Evolutionary conservation across 2,329 filamentous ascomycete genomes (phyloP).

Genomic region (Byssochlamys sp.): DNA sequence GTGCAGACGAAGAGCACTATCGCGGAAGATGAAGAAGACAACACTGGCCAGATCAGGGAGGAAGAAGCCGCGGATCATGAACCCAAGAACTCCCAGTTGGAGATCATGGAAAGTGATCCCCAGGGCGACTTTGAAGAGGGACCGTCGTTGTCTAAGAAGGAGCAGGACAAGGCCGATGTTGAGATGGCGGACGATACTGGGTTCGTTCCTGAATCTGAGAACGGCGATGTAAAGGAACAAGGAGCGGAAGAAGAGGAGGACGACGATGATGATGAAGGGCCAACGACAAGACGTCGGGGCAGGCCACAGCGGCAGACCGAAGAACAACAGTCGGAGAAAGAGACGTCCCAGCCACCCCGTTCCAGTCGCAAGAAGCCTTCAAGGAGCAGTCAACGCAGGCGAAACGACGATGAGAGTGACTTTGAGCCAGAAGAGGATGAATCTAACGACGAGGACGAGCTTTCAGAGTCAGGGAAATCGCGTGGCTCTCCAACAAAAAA

Average conservation of each 20-base stretch:
- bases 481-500: slow-evolving; percentile 35
- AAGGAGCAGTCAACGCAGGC: slow-evolving; percentile 37
- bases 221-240: slow-evolving; percentile 24
- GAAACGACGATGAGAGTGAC: slow-evolving; percentile 50
- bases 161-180: slow-evolving; percentile 20
- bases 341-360: slow-evolving; percentile 23
- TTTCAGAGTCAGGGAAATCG: slow-evolving; percentile 43
- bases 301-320: slow-evolving; percentile 15
- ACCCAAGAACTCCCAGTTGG: slow-evolving; percentile 32
- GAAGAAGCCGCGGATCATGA: slow-evolving; percentile 35
- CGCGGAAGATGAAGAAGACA: slow-evolving; percentile 18
- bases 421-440: slow-evolving; percentile 53
- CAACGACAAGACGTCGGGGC: slow-evolving; percentile 40
- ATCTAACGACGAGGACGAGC: slow-evolving; percentile 42
- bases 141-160: slow-evolving; percentile 13
- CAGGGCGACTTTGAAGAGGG: slow-evolving; percentile 25
- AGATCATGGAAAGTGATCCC: slow-evolving; percentile 34
- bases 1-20: slow-evolving; percentile 34
- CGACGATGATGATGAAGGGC: slow-evolving; percentile 49
- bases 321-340: slow-evolving; percentile 20
- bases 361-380: slow-evolving; percentile 32
- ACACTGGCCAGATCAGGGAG: slow-evolving; percentile 35
- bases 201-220: slow-evolving; percentile 33
- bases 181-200: slow-evolving; percentile 27
- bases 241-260: slow-evolving; percentile 37